Base-by-base conservation (phyloP, 2,329 filamentous ascomycete genomes). In the Thielaviopsis populi region DNA sequence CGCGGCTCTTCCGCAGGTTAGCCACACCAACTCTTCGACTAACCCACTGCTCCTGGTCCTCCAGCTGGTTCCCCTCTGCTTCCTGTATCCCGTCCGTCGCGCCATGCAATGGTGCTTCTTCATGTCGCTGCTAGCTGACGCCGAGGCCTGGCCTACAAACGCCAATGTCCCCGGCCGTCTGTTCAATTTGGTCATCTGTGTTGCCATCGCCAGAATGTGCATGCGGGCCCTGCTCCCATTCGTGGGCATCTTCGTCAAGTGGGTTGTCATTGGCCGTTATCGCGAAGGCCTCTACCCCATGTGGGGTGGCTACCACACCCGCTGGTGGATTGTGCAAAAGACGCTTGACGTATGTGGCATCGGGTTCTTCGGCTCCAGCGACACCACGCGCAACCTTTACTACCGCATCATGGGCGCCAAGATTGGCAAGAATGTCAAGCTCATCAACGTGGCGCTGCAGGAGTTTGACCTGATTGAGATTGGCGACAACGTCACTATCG, bases 301-400 rank as follows among this genome's bases (percentile, higher is more conserved):
- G 80, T 83, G 81, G 81, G 80, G 79, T 1, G 66, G 69, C 1
- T 83, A 83, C 68, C 80, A 83, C 69, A 82, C 79, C 0, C 74
- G 79, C 8, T 83, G 81, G 81, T 83, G 81, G 81, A 68, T 83
- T 63, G 76, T 77, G 1, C 77, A 83, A 69, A 83, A 83, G 71
- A 76, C 77, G 22, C 72, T 79, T 2, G 73, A 75, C 42, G 71
- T 82, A 13, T 75, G 74, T 64, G 80, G 80, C 17, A 75, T 73
- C 64, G 79, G 80, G 0, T 65, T 77, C 40, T 81, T 80, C 66
- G 70, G 69, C 24, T 66, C 71, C 60, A 74, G 72, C 54, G 75
- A 79, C 58, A 71, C 67, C 41, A 75, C 74, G 0, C 70, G 73
- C 4, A 69, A 74, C 8, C 66, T 77, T 0, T 83, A 82, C 70